Base-by-base conservation (phyloP, 179 eudicot genomes). In the Silene vulgaris region DNA sequence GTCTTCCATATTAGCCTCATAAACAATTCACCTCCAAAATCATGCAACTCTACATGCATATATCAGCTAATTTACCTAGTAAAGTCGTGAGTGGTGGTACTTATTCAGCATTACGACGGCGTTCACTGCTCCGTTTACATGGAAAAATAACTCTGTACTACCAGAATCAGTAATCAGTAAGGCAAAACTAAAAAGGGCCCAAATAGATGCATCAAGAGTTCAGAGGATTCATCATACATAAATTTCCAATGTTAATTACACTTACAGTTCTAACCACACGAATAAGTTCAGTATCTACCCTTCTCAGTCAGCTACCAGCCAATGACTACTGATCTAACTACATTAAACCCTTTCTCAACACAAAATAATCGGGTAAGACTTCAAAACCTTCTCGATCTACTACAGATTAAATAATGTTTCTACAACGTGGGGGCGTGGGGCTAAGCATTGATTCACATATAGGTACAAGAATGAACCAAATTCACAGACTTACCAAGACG, bases 401-500 rank as follows among this genome's bases (percentile, higher is more conserved):
- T 17, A 9, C 16, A 0, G 20, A 29, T 4, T 63, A 3, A 13
- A 29, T 35, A 59, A n/a, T 37, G 11, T n/a, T 1, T 11, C n/a
- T 32, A 37, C 11, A 11, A 70, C 26, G 61, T 48, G 19, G 45
- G 37, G 3, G 61, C 26, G 61, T 48, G 19, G 45, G 37, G 3
- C 52, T 21, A 20, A 40, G 37, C 65, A 65, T 2, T 16, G 13
- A 28, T 14, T 43, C 62, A 69, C n/a, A 74, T 64, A 63, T 78
- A 81, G 37, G 75, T 65, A 83, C 90, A 85, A 20, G 81, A 78
- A 59, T 75, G 77, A 0, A 74, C 76, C 67, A 89, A 19, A 65
- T 81, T 83, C 43, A 76, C 75, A 40, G 81, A 87, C 80, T 90
- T 92, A 13, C 93, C 91, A 3, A 89, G 74, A 77, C 74, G 76